Conservation (phyloP, 2,329 filamentous ascomycete species). For the Pseudocercospora macadamiae region DNA sequence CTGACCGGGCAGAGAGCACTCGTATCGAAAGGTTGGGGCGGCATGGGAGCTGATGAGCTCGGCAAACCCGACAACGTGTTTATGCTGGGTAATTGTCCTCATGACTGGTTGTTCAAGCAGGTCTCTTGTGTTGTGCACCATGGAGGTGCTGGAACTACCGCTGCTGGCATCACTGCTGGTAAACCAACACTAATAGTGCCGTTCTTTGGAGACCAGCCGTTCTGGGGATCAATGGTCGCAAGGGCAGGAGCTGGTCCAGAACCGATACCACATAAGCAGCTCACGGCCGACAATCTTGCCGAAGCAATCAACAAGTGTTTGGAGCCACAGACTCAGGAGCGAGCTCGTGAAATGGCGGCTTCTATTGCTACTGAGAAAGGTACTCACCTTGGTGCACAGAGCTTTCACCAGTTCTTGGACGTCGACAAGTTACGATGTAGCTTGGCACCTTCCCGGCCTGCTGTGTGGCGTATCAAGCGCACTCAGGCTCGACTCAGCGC, state of each 20-base stretch:
- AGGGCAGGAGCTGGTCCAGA: constrained; percentile 53
- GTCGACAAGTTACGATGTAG: constrained; percentile 70
- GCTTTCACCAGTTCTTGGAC: constrained; percentile 58
- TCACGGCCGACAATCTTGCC: constrained; percentile 50
- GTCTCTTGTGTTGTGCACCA: constrained; percentile 62
- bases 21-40: constrained; percentile 59
- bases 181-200: constrained; percentile 59
- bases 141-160: constrained; percentile 63
- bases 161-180: constrained; percentile 56
- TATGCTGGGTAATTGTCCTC: constrained; percentile 59
- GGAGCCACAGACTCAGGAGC: constrained; percentile 39
- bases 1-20: constrained; percentile 55
- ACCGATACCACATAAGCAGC: constrained; percentile 51
- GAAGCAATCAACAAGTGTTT: constrained; percentile 52
- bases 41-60: constrained; percentile 46
- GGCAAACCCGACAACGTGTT: constrained; percentile 49
- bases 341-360: constrained; percentile 44
- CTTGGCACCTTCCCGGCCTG: constrained; percentile 67
- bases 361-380: constrained; percentile 50
- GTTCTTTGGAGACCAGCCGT: constrained; percentile 61
- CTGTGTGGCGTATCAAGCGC: constrained; percentile 74
- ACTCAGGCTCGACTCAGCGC: constrained; percentile 70
- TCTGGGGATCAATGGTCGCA: constrained; percentile 59
- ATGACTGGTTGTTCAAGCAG: constrained; percentile 62
- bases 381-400: constrained; percentile 45